Evolutionary conservation across 441 rosid species (phyloP).

Genomic region (Hypseocharis bilobata): DNA sequence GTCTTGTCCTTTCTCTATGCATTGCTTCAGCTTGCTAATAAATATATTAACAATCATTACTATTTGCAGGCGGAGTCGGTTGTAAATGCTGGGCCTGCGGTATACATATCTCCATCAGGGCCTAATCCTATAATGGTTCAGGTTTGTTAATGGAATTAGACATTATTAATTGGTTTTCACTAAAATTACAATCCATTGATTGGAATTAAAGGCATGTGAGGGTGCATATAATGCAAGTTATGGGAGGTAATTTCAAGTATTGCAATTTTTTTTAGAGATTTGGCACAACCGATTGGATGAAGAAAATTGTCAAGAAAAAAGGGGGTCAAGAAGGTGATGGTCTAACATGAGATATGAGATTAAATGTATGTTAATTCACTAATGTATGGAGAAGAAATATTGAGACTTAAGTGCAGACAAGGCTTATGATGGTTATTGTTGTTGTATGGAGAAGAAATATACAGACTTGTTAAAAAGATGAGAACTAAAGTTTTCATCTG

Average conservation of each 20-base stretch:
- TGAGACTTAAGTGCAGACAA: too few species aligned
- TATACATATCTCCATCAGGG: constrained; percentile 60
- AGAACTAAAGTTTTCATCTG: too few species aligned
- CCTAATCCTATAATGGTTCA: constrained; percentile 81
- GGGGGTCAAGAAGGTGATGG: not conserved
- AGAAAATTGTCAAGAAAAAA: too few species aligned
- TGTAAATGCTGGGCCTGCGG: constrained; percentile 89
- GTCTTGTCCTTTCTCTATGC: constrained; percentile 2
- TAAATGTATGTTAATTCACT: too few species aligned
- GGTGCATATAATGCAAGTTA: not conserved
- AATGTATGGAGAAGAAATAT: too few species aligned
- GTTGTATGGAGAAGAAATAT: too few species aligned
- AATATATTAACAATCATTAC: constrained; percentile 8
- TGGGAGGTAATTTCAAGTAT: not conserved
- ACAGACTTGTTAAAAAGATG: too few species aligned
- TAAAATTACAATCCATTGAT: not conserved
- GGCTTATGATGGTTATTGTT: too few species aligned
- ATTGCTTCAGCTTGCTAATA: constrained; percentile 6
- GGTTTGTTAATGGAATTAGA: constrained; percentile 35
- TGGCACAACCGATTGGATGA: too few species aligned
- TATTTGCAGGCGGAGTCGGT: constrained; percentile 53
- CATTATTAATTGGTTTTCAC: not conserved
- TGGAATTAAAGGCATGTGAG: not conserved
- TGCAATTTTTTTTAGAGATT: too few species aligned
- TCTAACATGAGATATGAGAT: too few species aligned